Conservation (phyloP, 2,329 filamentous ascomycete species). For the Peltaster fructicola region DNA sequence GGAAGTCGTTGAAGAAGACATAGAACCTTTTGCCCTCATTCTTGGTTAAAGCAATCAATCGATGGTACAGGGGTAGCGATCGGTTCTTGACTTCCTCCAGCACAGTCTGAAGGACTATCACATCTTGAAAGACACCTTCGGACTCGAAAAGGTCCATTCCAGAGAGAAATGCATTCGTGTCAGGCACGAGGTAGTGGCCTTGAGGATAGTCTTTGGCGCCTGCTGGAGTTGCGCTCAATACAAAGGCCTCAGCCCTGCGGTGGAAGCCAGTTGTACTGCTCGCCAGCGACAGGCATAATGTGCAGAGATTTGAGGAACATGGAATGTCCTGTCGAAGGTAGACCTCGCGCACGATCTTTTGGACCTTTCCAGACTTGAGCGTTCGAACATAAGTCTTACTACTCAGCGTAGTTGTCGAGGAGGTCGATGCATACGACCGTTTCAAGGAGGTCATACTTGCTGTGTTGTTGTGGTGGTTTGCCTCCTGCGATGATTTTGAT, state of each 20-base stretch:
- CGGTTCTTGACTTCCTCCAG: slow-evolving; percentile 90
- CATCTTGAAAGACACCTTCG: slow-evolving; percentile 71
- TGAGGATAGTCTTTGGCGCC: slow-evolving; percentile 66
- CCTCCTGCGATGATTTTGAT: slow-evolving; percentile 2
- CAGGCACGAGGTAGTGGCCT: slow-evolving; percentile 87
- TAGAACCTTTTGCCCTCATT: slow-evolving; percentile 96
- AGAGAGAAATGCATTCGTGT: slow-evolving; percentile 88
- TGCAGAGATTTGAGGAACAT: slow-evolving; percentile 83
- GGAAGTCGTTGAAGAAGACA: slow-evolving; percentile 98
- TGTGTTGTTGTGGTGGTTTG: background rate
- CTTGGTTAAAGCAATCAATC: slow-evolving; percentile 74
- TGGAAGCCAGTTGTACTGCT: slow-evolving; percentile 59
- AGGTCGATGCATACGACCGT: slow-evolving; percentile 36
- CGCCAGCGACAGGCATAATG: slow-evolving; percentile 46
- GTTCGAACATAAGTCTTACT: slow-evolving; percentile 94
- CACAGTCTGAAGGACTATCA: slow-evolving; percentile 90
- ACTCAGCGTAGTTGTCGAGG: slow-evolving; percentile 52
- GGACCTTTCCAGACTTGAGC: slow-evolving; percentile 88
- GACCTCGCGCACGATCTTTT: slow-evolving; percentile 94
- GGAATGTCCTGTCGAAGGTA: slow-evolving; percentile 95
- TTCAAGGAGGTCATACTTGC: slow-evolving; percentile 42
- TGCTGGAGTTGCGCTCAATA: slow-evolving; percentile 76
- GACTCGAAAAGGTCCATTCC: slow-evolving; percentile 97
- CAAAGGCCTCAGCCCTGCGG: slow-evolving; percentile 60
- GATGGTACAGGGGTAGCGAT: slow-evolving; percentile 87